Evolutionary conservation across 441 rosid species (phyloP).

Genomic region (Populus trichocarpa): DNA sequence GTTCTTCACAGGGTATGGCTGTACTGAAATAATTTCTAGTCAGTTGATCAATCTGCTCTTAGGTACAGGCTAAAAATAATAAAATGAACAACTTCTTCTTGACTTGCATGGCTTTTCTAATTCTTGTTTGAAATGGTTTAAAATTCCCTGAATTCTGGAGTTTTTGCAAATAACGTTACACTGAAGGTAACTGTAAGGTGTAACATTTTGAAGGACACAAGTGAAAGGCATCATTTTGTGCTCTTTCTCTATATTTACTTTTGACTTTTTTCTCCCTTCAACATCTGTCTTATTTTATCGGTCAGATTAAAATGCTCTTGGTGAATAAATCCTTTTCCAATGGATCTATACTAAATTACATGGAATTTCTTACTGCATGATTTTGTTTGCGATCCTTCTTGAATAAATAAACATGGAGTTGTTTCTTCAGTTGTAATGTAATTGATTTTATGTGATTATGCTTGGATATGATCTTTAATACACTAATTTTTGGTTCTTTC

Average conservation of each 20-base stretch:
- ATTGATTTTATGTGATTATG: conserved; percentile 8
- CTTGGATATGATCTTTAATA: conserved; percentile 7
- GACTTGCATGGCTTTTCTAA: conserved; percentile 1
- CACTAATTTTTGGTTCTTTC: conserved; percentile 33
- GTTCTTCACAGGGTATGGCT: conserved; percentile 83
- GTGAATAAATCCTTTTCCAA: neutral
- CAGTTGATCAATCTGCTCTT: conserved; percentile 7
- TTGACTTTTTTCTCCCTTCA: neutral
- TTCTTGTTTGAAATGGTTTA: neutral
- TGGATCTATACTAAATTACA: neutral
- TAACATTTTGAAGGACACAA: neutral
- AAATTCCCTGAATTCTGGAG: neutral
- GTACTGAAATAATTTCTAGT: neutral
- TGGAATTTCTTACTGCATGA: neutral
- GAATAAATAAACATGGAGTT: conserved; percentile 9
- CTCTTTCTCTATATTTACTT: neutral
- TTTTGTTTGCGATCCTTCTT: neutral
- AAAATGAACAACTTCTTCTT: neutral
- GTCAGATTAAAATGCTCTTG: neutral
- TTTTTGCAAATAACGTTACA: neutral
- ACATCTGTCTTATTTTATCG: neutral
- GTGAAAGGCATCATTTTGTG: neutral
- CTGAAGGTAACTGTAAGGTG: neutral
- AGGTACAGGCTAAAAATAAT: neutral
- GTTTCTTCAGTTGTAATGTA: neutral